These are phyloP conservation scores for Stygiomarasmius scandens DNA, from an alignment of 1,284 basidiomycete species.

Conservation along the genomic window DNA sequence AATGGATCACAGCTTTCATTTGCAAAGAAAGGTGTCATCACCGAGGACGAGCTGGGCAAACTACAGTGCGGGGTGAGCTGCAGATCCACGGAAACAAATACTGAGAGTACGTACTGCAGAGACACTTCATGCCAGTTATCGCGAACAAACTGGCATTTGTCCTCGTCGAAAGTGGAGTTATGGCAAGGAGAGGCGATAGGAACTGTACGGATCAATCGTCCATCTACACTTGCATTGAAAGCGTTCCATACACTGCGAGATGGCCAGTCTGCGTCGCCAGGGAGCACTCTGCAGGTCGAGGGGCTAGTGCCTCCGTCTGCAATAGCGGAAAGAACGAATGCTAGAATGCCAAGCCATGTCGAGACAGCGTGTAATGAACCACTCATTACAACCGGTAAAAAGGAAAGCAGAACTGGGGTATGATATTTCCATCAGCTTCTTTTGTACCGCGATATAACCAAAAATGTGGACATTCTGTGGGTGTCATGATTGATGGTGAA, in stretches of 20 bases:
- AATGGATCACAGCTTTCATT: slow-evolving; percentile 29
- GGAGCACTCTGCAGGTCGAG: background rate
- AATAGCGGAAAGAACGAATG: background rate
- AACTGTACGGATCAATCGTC: slow-evolving; percentile 24
- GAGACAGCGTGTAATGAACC: background rate
- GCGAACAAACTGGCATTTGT: slow-evolving; percentile 13
- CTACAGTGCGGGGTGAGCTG: background rate
- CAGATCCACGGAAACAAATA: background rate
- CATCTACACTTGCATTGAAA: slow-evolving; percentile 25
- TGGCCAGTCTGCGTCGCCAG: slow-evolving; percentile 24
- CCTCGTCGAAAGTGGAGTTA: slow-evolving; percentile 15
- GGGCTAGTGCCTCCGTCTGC: background rate
- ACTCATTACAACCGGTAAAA: background rate
- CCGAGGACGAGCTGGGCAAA: slow-evolving; percentile 15
- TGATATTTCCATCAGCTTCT: background rate
- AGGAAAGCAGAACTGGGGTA: background rate
- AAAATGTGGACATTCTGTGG: too few species aligned
- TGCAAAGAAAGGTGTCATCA: slow-evolving; percentile 19
- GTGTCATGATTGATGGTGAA: too few species aligned
- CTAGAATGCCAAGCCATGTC: background rate
- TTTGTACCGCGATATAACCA: background rate
- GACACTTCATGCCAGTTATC: slow-evolving; percentile 18
- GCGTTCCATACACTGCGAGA: slow-evolving; percentile 22
- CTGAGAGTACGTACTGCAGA: slow-evolving; percentile 16
- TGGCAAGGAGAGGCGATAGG: slow-evolving; percentile 25